Percentiles rank a stretch among this genome's conserved stretches.
Conservation (phyloP, 768 basidiomycete genomes). For the Lenzites betulinus region DNA sequence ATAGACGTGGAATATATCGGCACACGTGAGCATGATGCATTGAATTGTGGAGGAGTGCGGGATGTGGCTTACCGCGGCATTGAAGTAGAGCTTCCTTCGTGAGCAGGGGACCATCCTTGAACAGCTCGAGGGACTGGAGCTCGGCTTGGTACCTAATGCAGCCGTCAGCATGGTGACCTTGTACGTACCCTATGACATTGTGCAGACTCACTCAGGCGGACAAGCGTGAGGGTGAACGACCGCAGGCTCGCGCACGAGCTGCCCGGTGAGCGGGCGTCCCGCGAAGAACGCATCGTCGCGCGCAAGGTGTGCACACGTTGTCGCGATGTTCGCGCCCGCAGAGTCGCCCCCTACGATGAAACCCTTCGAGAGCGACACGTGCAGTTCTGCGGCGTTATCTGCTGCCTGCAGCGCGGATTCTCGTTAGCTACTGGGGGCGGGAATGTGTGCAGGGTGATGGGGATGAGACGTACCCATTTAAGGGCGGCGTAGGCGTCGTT, state of each 20-base stretch:
- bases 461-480: conserved; percentile 26
- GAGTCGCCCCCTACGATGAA: conserved; percentile 30
- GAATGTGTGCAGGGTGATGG: not conserved
- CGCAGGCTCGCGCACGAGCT: conserved; percentile 23
- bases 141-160: not conserved
- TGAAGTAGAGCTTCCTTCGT: not conserved
- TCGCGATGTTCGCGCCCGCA: conserved; percentile 25
- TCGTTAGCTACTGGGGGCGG: not conserved
- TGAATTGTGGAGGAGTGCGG: too few relatives aligned
- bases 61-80: not conserved
- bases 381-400: conserved; percentile 12
- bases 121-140: conserved; percentile 18
- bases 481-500: conserved; percentile 28
- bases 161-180: not conserved
- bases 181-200: not conserved
- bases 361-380: conserved; percentile 21
- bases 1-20: too few relatives aligned
- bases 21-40: too few relatives aligned
- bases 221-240: conserved; percentile 3
- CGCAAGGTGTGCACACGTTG: conserved; percentile 24
- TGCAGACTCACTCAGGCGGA: not conserved
- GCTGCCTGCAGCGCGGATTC: not conserved
- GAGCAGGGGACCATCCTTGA: conserved; percentile 23
- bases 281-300: conserved; percentile 26
- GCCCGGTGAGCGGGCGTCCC: conserved; percentile 23